Evolutionary conservation across 1,139 yeast genomes (phyloP).

Genomic region (Saccharomyces uvarum): DNA sequence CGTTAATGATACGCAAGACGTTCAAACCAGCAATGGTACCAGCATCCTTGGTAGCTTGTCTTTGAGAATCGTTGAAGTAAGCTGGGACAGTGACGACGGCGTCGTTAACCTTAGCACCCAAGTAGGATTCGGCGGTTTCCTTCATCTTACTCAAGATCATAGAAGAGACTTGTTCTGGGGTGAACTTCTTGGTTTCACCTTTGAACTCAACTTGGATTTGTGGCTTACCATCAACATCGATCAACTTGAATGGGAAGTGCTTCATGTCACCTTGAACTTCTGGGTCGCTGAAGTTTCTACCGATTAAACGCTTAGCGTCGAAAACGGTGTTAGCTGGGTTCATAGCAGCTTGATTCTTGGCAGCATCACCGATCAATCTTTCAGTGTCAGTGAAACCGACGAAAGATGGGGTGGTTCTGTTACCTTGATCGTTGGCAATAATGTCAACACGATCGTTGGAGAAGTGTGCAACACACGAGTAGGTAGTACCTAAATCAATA

Average conservation of each 20-base stretch:
- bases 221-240: constrained; percentile 84
- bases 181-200: constrained; percentile 87
- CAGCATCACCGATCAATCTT: constrained; percentile 98
- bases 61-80: constrained; percentile 95
- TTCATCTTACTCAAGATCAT: constrained; percentile 97
- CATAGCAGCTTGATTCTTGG: constrained; percentile 98
- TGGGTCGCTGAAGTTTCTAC: constrained; percentile 86
- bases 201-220: constrained; percentile 89
- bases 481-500: constrained; percentile 70
- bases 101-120: constrained; percentile 85
- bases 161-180: constrained; percentile 95
- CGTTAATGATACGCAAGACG: constrained; percentile 95
- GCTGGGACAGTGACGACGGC: constrained; percentile 98
- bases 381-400: constrained; percentile 97
- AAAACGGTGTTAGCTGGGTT: constrained; percentile 96
- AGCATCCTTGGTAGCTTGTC: constrained; percentile 98
- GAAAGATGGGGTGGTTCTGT: constrained; percentile 98
- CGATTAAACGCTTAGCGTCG: constrained; percentile 97
- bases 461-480: constrained; percentile 95
- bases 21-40: constrained; percentile 97
- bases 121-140: constrained; percentile 95
- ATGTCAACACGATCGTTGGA: constrained; percentile 86
- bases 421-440: constrained; percentile 99
- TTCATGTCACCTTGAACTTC: constrained; percentile 93
- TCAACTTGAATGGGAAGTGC: constrained; percentile 95